phyloP scores from a whole-genome alignment of 768 basidiomycete species.

The Trametes punicea region DNA sequence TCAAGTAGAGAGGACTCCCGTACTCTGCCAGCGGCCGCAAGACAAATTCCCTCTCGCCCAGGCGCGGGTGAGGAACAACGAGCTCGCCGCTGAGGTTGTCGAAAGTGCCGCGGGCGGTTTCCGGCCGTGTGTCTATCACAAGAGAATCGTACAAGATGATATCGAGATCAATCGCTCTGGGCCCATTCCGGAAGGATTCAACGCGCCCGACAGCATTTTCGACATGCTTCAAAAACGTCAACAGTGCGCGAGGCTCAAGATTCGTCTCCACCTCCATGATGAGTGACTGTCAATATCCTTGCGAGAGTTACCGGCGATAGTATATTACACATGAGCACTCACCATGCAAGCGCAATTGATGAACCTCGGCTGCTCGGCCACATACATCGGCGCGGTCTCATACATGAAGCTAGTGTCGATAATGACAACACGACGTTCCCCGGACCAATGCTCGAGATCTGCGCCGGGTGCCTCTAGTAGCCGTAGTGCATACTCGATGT shows the following conservation, averaged over 20 bases:
- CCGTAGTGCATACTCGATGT: conserved; percentile 76
- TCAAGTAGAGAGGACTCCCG: conserved; percentile 33
- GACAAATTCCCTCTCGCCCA: conserved; percentile 89
- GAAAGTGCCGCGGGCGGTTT: conserved; percentile 35
- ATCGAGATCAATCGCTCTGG: conserved; percentile 88
- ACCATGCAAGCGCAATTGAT: conserved; percentile 92
- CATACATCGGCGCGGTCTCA: conserved; percentile 95
- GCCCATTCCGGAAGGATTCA: conserved; percentile 79
- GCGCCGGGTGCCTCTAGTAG: conserved; percentile 53
- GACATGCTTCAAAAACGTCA: conserved; percentile 65
- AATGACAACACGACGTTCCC: conserved; percentile 36
- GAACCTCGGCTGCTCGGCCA: conserved; percentile 84
- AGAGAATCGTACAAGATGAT: conserved; percentile 69
- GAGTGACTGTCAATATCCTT: neutral
- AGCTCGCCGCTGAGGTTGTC: conserved; percentile 66
- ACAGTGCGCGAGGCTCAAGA: conserved; percentile 53
- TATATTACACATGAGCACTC: conserved; percentile 29
- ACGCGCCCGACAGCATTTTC: conserved; percentile 76
- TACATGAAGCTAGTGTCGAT: conserved; percentile 87
- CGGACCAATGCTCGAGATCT: conserved; percentile 16
- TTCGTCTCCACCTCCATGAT: conserved; percentile 67
- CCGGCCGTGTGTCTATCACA: conserved; percentile 55
- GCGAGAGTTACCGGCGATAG: neutral
- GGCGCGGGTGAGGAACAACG: conserved; percentile 78
- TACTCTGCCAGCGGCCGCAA: conserved; percentile 86